Base-by-base conservation (phyloP, 352 stramenopile genomes). In the Globisporangium cederbergense region DNA sequence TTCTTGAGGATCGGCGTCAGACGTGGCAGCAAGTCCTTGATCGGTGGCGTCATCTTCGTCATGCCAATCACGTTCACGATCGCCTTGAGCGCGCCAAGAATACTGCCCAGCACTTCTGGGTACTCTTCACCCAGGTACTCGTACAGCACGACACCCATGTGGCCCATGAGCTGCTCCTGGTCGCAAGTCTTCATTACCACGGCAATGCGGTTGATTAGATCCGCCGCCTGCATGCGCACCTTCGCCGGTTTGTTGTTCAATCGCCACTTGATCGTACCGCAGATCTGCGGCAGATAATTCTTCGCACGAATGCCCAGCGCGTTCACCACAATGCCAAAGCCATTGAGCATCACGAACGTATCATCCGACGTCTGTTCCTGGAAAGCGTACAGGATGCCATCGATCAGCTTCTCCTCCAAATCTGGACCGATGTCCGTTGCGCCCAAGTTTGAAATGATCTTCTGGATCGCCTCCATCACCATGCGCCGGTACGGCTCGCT, bases 21-120 rank as follows among this genome's bases (percentile, higher is more conserved):
- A 25, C 97, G 92, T 22, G 98, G 97, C n/a, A 99, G 79, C 40
- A 99, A 72, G 65, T 99, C 98, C 67, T 98, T 97, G 75, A 99
- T 99, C 0, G 97, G 97, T 65, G 97, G 98, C 40, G 96, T 99
- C 97, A 99, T 99, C 70, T 99, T 98, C 38, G 88, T 98, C 97
- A 99, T 99, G 63, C 98, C 97, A 69, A 99, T 99, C 47, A 99
- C 97, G 73, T 98, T 99, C 18, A 99, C 97, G 66, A 99, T 99
- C 10, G 96, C 94, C 67, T 98, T 98, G 18, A 99, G 79, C 3
- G 96, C 98, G 60, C 97, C 96, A 28, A 99, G 85, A 67, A 99
- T 99, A 40, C 91, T 98, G 32, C 97, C 97, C 11, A 99, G 73
- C 58, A 99, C 97, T 73, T 99, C 97, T 0, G 98, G 98, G 72